Evolutionary conservation across 208 protist species (phyloP).

Genomic region (Strigomonas culicis): DNA sequence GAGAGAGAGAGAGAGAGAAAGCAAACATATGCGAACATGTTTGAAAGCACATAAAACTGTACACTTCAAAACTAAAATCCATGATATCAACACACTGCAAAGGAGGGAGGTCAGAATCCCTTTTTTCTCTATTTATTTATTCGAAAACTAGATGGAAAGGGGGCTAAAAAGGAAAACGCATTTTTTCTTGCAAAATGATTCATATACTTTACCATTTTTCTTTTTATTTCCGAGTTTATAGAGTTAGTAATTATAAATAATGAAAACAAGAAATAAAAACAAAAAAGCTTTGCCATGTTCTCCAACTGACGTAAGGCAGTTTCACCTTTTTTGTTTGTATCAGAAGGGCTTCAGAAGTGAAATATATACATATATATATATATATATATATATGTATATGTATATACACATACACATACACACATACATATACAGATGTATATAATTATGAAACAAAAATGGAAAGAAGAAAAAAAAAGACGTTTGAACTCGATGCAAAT

Average conservation of each 20-base stretch:
- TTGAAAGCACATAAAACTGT: not conserved
- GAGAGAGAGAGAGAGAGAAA: conserved; percentile 3
- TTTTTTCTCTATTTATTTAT: conserved; percentile 1
- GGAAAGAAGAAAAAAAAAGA: conserved; percentile 15
- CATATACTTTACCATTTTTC: conserved; percentile 7
- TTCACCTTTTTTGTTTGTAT: too few relatives aligned
- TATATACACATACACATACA: not conserved
- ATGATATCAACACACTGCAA: too few relatives aligned
- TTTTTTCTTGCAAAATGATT: not conserved
- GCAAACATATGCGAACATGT: not conserved
- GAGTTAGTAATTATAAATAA: too few relatives aligned
- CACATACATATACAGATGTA: not conserved
- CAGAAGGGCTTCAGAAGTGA: too few relatives aligned
- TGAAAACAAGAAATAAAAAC: conserved; percentile 11
- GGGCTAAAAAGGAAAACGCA: conserved; percentile 8
- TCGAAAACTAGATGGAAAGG: not conserved
- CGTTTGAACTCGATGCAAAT: conserved; percentile 1
- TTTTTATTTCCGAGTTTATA: too few relatives aligned
- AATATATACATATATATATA: too few relatives aligned
- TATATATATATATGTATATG: too few relatives aligned
- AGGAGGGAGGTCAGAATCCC: too few relatives aligned
- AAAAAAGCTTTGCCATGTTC: not conserved
- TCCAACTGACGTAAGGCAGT: too few relatives aligned
- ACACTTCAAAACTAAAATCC: too few relatives aligned
- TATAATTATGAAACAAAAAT: not conserved